Evolutionary conservation across 768 basidiomycete species (phyloP).

Genomic region (Pleurotus tuoliensis): DNA sequence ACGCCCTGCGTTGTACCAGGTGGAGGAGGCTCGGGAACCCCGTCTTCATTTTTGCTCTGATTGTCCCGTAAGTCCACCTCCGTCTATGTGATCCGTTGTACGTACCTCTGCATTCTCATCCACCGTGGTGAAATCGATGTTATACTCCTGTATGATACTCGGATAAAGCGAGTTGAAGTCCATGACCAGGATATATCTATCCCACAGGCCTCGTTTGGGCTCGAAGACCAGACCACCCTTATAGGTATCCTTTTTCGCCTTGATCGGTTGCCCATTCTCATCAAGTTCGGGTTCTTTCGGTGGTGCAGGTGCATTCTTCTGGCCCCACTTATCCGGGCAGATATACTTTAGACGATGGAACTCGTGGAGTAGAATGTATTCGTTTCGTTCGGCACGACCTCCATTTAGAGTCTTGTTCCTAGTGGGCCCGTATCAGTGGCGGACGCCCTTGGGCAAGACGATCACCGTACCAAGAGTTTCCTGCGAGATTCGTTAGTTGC

Average conservation of each 20-base stretch:
- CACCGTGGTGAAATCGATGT: slow-evolving; percentile 98
- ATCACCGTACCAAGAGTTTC: slow-evolving; percentile 83
- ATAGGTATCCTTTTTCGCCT: slow-evolving; percentile 88
- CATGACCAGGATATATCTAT: slow-evolving; percentile 97
- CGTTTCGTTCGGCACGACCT: slow-evolving; percentile 97
- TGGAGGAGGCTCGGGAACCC: slow-evolving; percentile 84
- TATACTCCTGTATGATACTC: slow-evolving; percentile 98
- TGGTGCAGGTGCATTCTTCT: slow-evolving; percentile 62
- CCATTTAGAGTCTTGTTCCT: slow-evolving; percentile 98
- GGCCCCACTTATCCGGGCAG: slow-evolving; percentile 91
- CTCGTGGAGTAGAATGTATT: slow-evolving; percentile 97
- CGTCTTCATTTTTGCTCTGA: slow-evolving; percentile 49
- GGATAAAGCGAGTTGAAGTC: slow-evolving; percentile 99
- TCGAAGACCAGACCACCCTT: slow-evolving; percentile 98
- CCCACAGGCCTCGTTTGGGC: slow-evolving; percentile 94
- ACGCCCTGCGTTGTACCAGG: slow-evolving; percentile 76
- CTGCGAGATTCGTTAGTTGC: slow-evolving; percentile 93
- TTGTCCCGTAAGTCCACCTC: slow-evolving; percentile 30
- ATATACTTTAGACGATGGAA: slow-evolving; percentile 96
- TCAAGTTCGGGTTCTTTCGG: slow-evolving; percentile 49
- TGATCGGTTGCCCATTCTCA: slow-evolving; percentile 53
- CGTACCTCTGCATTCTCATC: slow-evolving; percentile 60
- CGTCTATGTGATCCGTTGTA: slow-evolving; percentile 7
- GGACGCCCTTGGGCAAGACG: neutral
- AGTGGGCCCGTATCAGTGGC: neutral